Evolutionary conservation across 2,329 filamentous ascomycete species (phyloP), one percentile per base, ranked within the genome.

Genomic region (Fusarium nanum): DNA sequence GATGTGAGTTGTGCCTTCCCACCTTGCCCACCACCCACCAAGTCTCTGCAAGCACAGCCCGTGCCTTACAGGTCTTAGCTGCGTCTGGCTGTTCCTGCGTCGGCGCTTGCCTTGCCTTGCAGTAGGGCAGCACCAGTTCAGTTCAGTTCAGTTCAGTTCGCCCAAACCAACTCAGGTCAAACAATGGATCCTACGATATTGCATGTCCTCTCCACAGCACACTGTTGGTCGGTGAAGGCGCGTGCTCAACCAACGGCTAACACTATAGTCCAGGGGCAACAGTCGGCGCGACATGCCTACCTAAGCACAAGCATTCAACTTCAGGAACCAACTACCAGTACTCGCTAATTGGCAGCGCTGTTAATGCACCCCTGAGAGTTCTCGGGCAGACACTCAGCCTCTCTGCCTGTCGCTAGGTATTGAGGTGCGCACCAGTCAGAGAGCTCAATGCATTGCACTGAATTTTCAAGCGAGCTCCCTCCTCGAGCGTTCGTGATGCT

Each of bases 201-300:
- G 13, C 40, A 47, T 41, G 30, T 37, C 18, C 34, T 45, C 61
- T 44, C 62, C 53, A 54, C 44, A 61, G 7, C 27, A 49, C 45
- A 40, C 47, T 22, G 58, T 64, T 68, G 63, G 67, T 71, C 67
- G 67, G 67, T 70, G 67, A 71, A 67, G 62, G 67, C 34, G 63
- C 67, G 47, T 64, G 54, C 63, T 45, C 62, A 54, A 58, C 52
- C 63, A 70, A 70, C 67, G 63, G 67, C 63, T 60, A 68, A 41
- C 25, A 34, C 22, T 44, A 32, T 50, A 60, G 62, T 32, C 49
- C 57, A 70, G 67, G 57, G 67, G 67, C 40, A 53, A n/a, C 41
- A 56, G 28, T 63, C 44, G 67, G 56, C 53, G 23, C 57, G 47
- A 41, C 56, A 54, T 16, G 42, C 42, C 42, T 16, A 7, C 44